Conservation (phyloP, 106 monocot genomes). For the Allium fistulosum region DNA sequence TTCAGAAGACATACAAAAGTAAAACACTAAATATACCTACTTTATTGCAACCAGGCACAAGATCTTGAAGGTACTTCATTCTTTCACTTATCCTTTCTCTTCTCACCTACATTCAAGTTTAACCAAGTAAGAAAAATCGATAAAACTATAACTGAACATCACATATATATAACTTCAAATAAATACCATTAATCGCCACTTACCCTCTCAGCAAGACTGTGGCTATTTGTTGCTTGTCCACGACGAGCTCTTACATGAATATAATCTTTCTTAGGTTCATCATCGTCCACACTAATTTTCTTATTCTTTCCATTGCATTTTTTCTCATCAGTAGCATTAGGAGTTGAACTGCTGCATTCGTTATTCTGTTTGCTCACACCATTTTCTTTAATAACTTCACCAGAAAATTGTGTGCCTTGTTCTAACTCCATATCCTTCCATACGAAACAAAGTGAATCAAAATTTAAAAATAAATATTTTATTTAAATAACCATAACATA, state of each 20-base stretch:
- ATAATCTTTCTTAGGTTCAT: slow-evolving; percentile 19
- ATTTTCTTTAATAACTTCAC: slow-evolving; percentile 16
- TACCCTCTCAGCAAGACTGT: slow-evolving; percentile 34
- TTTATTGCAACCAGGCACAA: slow-evolving; percentile 80
- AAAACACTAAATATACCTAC: slow-evolving; percentile 9
- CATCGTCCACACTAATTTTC: slow-evolving; percentile 7
- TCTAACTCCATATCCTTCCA: slow-evolving; percentile 20
- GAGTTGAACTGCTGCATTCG: slow-evolving; percentile 20
- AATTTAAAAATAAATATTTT: not conserved
- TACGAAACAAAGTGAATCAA: not conserved
- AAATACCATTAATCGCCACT: not conserved
- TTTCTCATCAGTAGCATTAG: not conserved
- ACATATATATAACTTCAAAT: not conserved
- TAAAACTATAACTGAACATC: no score
- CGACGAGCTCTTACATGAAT: slow-evolving; percentile 33
- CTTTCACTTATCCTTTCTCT: slow-evolving; percentile 78
- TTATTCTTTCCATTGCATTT: slow-evolving; percentile 11
- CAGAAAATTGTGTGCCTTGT: slow-evolving; percentile 7
- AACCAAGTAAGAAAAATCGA: no score
- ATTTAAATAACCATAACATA: not conserved
- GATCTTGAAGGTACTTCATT: slow-evolving; percentile 86
- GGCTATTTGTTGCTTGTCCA: slow-evolving; percentile 37
- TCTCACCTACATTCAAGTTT: slow-evolving; percentile 33
- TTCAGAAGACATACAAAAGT: no score
- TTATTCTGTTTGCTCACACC: slow-evolving; percentile 5